Evolutionary conservation across 192 early-diverging fungal genomes (phyloP), one percentile per base, ranked within the genome.

Genomic region (Rhizophagus clarus): DNA sequence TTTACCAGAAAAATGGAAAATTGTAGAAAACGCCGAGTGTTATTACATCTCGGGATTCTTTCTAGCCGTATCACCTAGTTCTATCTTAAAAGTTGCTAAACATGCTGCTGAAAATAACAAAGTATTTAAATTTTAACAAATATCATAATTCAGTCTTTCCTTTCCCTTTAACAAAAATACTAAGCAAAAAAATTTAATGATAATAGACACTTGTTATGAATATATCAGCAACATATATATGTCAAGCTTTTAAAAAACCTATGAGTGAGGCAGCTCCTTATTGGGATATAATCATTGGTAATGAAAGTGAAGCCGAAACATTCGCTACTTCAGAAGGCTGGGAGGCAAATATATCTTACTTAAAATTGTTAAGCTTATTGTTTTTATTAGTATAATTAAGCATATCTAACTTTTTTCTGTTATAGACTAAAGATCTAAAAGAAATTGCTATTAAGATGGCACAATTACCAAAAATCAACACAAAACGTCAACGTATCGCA

Each of bases 11-110:
- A 94, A 93, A 88, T 97, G 96, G 98, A 82, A 84, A 75, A 84
- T 93, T 37, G 94, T 99, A 74, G 94, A 97, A 86, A 85, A 89
- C 69, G 96, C 96, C 69, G 88, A 94, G 82, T 93, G 90, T 90
- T 97, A 89, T 89, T 99, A 99, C 90, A 89, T 97, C 83, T 94
- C 94, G 68, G 96, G 96, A 34, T 99, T 94, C 91, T 97, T 97
- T 92, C 83, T 97, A 74, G 96, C 98, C 34, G 96, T 96, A 79
- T 95, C 93, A 79, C 92, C 91, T 51, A 91, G 91, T 29, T 94
- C 96, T 62, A 95, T 95, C 75, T 87, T 94, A 84, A 87, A 91
- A 42, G 86, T 98, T 76, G 97, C 95, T 85, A 90, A 97, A 88
- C 94, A 99, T 81, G 95, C 97, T 63, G 88, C 93, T 69, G 89